Evolutionary conservation across 306 rosid genomes (phyloP).

Genomic region (Arachis stenosperma): DNA sequence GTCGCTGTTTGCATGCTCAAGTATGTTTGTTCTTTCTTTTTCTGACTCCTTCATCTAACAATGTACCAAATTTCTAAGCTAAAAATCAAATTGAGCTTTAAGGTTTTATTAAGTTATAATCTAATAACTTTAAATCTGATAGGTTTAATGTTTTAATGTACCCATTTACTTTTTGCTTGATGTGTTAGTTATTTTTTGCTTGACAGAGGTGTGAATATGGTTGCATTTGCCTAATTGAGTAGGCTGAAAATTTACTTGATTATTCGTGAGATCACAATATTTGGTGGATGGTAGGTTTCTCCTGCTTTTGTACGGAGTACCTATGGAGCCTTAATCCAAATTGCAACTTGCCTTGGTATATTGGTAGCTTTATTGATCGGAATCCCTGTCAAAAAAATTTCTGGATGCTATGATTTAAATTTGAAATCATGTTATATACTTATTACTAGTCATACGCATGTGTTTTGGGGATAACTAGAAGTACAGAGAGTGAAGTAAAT

Average conservation of each 20-base stretch:
- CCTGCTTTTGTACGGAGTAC: constrained; percentile 95
- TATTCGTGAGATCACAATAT: constrained; percentile 26
- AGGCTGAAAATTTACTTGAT: constrained; percentile 26
- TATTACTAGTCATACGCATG: constrained; percentile 26
- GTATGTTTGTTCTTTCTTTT: too few relatives aligned
- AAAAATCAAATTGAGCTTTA: too few relatives aligned
- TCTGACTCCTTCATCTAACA: too few relatives aligned
- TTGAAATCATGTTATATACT: constrained; percentile 13
- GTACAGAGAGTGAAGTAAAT: too few relatives aligned
- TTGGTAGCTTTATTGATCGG: constrained; percentile 91
- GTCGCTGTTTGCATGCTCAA: too few relatives aligned
- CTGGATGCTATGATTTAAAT: constrained; percentile 69
- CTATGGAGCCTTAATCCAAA: constrained; percentile 87
- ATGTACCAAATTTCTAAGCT: too few relatives aligned
- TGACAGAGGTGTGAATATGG: constrained; percentile 72
- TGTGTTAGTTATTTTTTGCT: too few relatives aligned
- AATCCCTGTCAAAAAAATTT: constrained; percentile 83
- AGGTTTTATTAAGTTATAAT: too few relatives aligned
- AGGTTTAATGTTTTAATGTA: too few relatives aligned
- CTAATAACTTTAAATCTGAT: too few relatives aligned
- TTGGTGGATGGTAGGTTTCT: constrained; percentile 65
- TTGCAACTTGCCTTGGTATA: constrained; percentile 93
- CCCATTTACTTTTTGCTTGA: too few relatives aligned
- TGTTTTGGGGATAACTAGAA: too few relatives aligned
- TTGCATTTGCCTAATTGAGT: constrained; percentile 33